Evolutionary conservation across 2,329 filamentous ascomycete species (phyloP).

Genomic region (Rutstroemia sp.): DNA sequence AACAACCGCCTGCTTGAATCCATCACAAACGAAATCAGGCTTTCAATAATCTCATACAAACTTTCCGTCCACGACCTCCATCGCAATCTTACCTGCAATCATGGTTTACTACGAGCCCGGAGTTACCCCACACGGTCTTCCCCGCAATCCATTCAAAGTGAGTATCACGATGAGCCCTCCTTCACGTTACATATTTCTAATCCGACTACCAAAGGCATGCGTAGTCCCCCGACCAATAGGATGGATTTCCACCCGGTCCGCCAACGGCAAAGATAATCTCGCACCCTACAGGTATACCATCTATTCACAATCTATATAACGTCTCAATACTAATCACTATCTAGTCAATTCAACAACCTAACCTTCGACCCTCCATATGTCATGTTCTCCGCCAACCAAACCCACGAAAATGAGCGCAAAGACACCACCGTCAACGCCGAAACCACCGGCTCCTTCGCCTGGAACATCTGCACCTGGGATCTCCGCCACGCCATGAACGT

Average conservation of each 20-base stretch:
- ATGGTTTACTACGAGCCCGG: slow-evolving; percentile 2
- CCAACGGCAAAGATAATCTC: slow-evolving; percentile 42
- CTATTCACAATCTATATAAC: background rate
- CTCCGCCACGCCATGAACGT: slow-evolving; percentile 49
- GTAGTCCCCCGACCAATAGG: slow-evolving; percentile 55
- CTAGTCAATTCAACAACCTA: slow-evolving; percentile 51
- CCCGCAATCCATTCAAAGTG: slow-evolving; percentile 12
- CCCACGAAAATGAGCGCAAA: slow-evolving; percentile 38
- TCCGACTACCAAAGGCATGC: slow-evolving; percentile 36
- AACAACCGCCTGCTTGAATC: too few relatives aligned
- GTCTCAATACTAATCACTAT: background rate
- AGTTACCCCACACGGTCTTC: slow-evolving; percentile 7
- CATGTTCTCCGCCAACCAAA: slow-evolving; percentile 55
- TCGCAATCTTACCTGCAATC: background rate
- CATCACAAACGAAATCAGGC: too few relatives aligned
- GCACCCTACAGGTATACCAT: slow-evolving; percentile 40
- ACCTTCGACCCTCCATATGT: slow-evolving; percentile 57
- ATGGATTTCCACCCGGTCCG: slow-evolving; percentile 52
- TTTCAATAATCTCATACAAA: too few relatives aligned
- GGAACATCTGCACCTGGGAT: slow-evolving; percentile 51
- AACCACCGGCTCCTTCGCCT: slow-evolving; percentile 47
- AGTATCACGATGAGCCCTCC: background rate
- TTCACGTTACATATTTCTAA: background rate
- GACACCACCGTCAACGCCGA: slow-evolving; percentile 52
- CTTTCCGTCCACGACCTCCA: too few relatives aligned